Conservation (phyloP, 192 early-diverging fungal genomes). For the Borealophlyctis nickersoniae region DNA sequence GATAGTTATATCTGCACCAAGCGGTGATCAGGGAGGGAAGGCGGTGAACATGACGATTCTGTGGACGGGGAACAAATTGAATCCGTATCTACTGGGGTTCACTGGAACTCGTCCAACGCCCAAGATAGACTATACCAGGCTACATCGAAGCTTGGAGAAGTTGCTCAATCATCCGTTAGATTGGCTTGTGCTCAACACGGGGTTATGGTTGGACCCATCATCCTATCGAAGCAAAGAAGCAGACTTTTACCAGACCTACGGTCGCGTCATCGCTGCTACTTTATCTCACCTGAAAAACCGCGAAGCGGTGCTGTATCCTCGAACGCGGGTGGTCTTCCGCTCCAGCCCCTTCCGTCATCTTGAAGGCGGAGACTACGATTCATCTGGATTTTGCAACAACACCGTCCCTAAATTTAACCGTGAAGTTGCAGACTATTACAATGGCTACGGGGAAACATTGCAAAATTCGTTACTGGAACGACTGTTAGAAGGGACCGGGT, state of each 20-base stretch:
- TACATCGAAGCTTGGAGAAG: constrained; percentile 1
- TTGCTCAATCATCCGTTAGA: neutral
- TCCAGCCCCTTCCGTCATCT: constrained; percentile 6
- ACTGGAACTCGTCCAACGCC: constrained; percentile 4
- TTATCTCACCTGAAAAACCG: neutral
- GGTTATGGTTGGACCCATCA: constrained; percentile 6
- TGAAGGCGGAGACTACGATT: constrained; percentile 3
- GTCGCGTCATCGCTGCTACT: neutral
- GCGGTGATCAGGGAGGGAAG: no score
- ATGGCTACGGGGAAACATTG: constrained; percentile 3
- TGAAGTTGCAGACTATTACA: neutral
- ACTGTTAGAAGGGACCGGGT: neutral
- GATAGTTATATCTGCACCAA: neutral
- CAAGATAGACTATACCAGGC: neutral
- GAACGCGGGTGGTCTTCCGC: neutral
- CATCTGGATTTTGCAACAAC: neutral
- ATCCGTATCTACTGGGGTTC: constrained; percentile 8
- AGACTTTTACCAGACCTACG: constrained; percentile 10
- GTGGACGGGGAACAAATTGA: constrained; percentile 11
- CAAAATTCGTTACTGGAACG: constrained; percentile 1
- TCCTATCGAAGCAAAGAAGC: neutral
- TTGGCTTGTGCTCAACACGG: constrained; percentile 9
- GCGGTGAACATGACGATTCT: neutral
- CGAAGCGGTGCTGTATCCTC: no score
- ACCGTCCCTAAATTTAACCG: neutral